Conservation (phyloP, 2,329 filamentous ascomycete species). For the Hortaea sp. region DNA sequence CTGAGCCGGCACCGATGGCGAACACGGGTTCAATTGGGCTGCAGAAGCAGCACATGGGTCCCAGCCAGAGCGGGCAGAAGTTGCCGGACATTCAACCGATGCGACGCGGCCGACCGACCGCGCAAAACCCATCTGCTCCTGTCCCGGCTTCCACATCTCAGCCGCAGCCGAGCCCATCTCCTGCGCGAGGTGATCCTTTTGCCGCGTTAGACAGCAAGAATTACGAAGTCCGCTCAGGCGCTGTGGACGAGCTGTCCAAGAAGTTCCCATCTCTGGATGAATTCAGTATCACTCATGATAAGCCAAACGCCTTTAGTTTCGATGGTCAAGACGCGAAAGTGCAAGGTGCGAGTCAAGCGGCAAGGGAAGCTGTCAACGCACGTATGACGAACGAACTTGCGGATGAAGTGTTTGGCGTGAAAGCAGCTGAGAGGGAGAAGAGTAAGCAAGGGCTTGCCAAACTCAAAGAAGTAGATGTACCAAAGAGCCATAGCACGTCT, state of each 20-base stretch:
- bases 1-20: constrained; percentile 31
- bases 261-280: constrained; percentile 88
- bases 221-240: constrained; percentile 35
- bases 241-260: constrained; percentile 69
- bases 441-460: constrained; percentile 6
- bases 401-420: constrained; percentile 64
- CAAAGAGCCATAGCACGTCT: too few species aligned
- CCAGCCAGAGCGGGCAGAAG: constrained; percentile 56
- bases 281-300: constrained; percentile 80
- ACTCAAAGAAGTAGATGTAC: not conserved
- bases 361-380: constrained; percentile 39
- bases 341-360: not conserved
- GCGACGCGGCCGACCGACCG: constrained; percentile 70
- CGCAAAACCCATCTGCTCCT: constrained; percentile 32
- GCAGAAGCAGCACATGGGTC: constrained; percentile 60
- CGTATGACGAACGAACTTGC: constrained; percentile 66
- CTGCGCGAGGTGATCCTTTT: constrained; percentile 75
- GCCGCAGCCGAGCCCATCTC: constrained; percentile 52
- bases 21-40: constrained; percentile 54
- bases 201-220: constrained; percentile 70
- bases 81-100: constrained; percentile 90
- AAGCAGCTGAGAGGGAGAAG: not conserved
- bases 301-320: constrained; percentile 51
- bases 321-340: not conserved
- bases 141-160: constrained; percentile 23